Conservation (phyloP, 2,329 filamentous ascomycete genomes). For the Blumeriella jaapii region DNA sequence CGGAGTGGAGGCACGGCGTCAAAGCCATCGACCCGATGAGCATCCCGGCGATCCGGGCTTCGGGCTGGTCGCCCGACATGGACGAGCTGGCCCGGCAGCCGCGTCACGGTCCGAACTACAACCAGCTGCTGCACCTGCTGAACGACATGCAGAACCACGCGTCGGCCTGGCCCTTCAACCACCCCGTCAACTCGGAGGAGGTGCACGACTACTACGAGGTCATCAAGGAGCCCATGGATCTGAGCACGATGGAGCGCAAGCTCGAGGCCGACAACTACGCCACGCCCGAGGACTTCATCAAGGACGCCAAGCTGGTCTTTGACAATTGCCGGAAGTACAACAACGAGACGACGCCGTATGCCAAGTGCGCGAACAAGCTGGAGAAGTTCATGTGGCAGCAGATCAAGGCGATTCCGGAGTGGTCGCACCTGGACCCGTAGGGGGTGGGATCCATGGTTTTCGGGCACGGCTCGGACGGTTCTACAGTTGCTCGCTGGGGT, state of each 20-base stretch:
- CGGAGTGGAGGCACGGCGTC: conserved; percentile 70
- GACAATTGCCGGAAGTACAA: conserved; percentile 96
- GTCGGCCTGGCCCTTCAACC: conserved; percentile 87
- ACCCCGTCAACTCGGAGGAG: conserved; percentile 89
- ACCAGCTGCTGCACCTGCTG: conserved; percentile 80
- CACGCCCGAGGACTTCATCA: conserved; percentile 84
- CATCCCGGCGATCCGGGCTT: conserved; percentile 80
- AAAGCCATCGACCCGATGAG: conserved; percentile 71
- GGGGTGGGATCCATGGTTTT: too few species aligned
- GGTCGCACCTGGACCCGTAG: conserved; percentile 44
- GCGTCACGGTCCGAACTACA: conserved; percentile 92
- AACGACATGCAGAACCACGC: conserved; percentile 93
- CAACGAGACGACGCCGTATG: conserved; percentile 87
- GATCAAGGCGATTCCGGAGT: conserved; percentile 85
- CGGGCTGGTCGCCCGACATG: conserved; percentile 96
- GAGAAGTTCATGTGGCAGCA: conserved; percentile 93
- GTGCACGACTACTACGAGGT: conserved; percentile 99
- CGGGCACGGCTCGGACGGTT: too few species aligned
- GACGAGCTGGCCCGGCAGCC: conserved; percentile 91
- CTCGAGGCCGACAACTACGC: conserved; percentile 88
- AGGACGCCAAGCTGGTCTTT: conserved; percentile 80
- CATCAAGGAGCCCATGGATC: conserved; percentile 95
- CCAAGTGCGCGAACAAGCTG: conserved; percentile 86
- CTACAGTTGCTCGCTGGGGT: too few species aligned
- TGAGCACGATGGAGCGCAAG: conserved; percentile 90